Evolutionary conservation across 345 rosid genomes (phyloP).

Genomic region (Gossypium stocksii): DNA sequence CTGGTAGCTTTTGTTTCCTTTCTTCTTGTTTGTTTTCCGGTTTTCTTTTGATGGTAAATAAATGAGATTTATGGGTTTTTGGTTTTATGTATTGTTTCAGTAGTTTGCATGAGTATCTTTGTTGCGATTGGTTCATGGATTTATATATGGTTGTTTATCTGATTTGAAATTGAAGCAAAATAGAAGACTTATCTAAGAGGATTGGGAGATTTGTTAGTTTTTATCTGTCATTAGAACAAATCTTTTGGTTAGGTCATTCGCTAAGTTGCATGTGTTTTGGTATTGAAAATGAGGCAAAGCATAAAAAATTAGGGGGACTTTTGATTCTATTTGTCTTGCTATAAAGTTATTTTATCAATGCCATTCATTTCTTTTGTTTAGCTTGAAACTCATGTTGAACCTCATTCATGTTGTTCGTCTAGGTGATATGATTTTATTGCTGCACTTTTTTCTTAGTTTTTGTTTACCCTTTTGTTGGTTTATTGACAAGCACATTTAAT

Average conservation of each 20-base stretch:
- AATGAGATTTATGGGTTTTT: constrained; percentile 7
- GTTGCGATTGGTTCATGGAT: background rate
- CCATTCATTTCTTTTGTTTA: background rate
- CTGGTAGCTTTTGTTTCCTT: constrained; percentile 41
- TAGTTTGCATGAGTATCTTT: background rate
- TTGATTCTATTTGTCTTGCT: background rate
- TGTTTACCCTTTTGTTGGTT: background rate
- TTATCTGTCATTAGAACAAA: background rate
- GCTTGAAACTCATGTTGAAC: background rate
- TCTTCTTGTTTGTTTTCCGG: background rate
- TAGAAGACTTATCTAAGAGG: background rate
- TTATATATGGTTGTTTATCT: background rate
- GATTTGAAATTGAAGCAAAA: background rate
- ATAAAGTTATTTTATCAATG: background rate
- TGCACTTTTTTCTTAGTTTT: background rate
- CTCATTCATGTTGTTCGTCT: background rate
- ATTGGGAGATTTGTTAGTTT: background rate
- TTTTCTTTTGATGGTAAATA: background rate
- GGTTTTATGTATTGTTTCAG: background rate
- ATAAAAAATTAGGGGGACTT: background rate
- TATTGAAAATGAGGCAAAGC: background rate
- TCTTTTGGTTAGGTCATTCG: background rate
- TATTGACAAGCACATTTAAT: background rate
- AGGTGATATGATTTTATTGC: background rate
- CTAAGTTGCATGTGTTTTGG: background rate